Evolutionary conservation across 768 basidiomycete species (phyloP), one percentile per base, ranked within the genome.

Genomic region (Lentinula raphanica): DNA sequence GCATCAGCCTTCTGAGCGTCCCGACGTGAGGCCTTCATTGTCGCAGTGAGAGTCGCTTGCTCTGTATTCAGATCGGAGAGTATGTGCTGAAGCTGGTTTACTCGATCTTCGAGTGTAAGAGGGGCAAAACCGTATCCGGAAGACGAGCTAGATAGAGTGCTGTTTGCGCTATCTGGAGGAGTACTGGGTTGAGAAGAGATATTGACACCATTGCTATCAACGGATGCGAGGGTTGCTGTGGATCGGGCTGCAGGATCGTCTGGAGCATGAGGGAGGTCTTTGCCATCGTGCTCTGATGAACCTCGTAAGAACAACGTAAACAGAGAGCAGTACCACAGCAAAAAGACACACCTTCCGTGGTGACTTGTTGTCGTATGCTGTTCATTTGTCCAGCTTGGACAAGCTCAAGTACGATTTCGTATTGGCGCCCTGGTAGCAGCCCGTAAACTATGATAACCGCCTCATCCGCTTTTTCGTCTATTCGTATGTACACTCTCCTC

Each of bases 371-470:
- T 38, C 82, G 75, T 23, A 88, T 74, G 35, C 64, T 72, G 51
- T 67, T 74, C 45, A 66, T 70, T 62, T 82, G 76, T 25, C 84
- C 86, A 5, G 78, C 79, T 8, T 84, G 83, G 4, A 87, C 84
- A 27, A 95, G 79, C 1, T 81, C 86, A 11, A 97, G 75, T 65
- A 94, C 90, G 53, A 97, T 86, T 65, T 97, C 93, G 65, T 97
- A 97, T 67, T 92, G 90, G 57, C 90, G 81, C 1, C 90, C 90
- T 3, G 93, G 94, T 76, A 90, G 82, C 46, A 98, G 77, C 1
- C 92, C 92, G 59, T 93, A 94, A 27, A 98, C 83, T 59, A 96
- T 90, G 54, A 97, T 92, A 57, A 95, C 84, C 0, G 92, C 94
- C 66, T 96, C 90, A 63, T 95, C 93, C 0, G 80, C 79, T 54